Conservation (phyloP, 306 rosid genomes). For the Sicyos baderoa region DNA sequence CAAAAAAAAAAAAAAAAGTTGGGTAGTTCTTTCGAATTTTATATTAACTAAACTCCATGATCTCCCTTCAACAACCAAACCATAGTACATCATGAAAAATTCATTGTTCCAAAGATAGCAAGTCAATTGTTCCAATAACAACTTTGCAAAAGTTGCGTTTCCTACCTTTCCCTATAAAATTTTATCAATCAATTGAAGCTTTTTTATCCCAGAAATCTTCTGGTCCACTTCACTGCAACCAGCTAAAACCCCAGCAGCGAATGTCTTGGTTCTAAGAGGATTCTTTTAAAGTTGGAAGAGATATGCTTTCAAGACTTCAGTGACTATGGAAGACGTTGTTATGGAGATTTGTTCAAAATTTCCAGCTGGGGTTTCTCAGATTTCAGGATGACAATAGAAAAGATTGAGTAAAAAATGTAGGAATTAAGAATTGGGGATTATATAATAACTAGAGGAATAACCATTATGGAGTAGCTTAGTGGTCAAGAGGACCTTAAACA, state of each 20-base stretch:
- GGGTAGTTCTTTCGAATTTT: conserved; percentile 70
- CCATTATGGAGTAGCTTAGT: too few relatives aligned
- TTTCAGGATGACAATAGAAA: too few relatives aligned
- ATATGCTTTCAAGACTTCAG: conserved; percentile 50
- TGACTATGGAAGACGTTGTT: conserved; percentile 65
- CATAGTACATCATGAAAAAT: conserved; percentile 78
- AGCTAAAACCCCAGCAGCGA: conserved; percentile 71
- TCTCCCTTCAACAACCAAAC: conserved; percentile 87
- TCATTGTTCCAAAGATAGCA: conserved; percentile 85
- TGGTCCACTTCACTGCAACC: conserved; percentile 80
- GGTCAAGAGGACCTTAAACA: too few relatives aligned
- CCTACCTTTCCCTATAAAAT: conserved; percentile 72
- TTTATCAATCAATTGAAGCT: conserved; percentile 69
- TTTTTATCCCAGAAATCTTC: conserved; percentile 77
- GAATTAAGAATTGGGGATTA: background rate
- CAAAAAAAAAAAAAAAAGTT: too few relatives aligned
- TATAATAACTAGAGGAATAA: too few relatives aligned
- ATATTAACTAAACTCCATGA: conserved; percentile 48
- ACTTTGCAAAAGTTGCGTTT: conserved; percentile 63
- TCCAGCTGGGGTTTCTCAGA: conserved; percentile 9
- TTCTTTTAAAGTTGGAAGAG: conserved; percentile 60
- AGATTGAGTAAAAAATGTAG: background rate
- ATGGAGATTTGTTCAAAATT: conserved; percentile 16
- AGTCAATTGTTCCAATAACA: conserved; percentile 72
- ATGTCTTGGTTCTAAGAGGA: conserved; percentile 95